Percentiles rank a stretch among this genome's conserved stretches.
These are phyloP conservation scores for Exophiala sideris DNA, from an alignment of 2,329 filamentous ascomycete genomes.

Conservation along the genomic window DNA sequence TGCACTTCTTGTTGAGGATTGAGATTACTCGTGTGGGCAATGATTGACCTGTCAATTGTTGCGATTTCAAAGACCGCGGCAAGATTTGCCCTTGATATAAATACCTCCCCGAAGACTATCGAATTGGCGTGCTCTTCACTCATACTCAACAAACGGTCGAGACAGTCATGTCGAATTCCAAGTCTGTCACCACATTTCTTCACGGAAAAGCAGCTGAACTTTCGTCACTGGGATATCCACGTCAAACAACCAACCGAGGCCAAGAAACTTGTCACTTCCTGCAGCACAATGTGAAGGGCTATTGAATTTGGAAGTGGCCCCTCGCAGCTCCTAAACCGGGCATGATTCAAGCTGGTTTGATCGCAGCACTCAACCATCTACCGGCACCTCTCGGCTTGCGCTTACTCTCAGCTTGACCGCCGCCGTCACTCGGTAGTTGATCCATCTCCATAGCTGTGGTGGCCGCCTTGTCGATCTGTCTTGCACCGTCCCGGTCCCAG, in stretches of 20 bases:
- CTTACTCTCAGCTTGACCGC: neutral
- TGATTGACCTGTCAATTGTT: too few relatives aligned
- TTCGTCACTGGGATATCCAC: neutral
- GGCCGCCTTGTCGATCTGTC: neutral
- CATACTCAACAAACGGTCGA: too few relatives aligned
- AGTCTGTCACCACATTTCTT: too few relatives aligned
- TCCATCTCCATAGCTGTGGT: neutral
- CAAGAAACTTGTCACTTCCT: neutral
- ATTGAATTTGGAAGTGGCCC: neutral
- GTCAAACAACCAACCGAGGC: neutral
- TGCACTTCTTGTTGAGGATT: too few relatives aligned
- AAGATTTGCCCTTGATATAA: too few relatives aligned
- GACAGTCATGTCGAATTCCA: too few relatives aligned
- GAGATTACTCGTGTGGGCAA: too few relatives aligned
- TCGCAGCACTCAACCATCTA: neutral
- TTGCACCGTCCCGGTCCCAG: conserved; percentile 5
- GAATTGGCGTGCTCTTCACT: too few relatives aligned
- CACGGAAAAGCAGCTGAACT: too few relatives aligned
- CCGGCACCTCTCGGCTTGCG: neutral
- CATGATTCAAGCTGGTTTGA: neutral
- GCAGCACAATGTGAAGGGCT: too few relatives aligned
- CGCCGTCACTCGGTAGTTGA: neutral
- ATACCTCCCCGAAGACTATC: too few relatives aligned
- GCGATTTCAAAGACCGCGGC: too few relatives aligned
- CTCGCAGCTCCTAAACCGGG: neutral